phyloP scores from a whole-genome alignment of 768 basidiomycete species.

The Mycena floridula region DNA sequence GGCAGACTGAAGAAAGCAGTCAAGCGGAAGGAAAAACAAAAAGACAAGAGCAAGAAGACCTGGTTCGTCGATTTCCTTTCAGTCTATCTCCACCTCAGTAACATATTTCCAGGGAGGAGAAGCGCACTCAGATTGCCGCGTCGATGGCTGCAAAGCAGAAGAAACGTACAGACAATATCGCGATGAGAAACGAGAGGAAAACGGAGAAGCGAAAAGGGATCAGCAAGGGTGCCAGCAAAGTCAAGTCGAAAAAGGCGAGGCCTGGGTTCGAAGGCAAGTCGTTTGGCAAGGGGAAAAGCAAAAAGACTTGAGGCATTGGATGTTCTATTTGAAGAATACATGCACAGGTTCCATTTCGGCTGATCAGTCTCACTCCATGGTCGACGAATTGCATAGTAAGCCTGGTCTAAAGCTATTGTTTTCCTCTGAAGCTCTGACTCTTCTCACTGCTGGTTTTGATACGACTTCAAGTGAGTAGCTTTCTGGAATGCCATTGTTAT shows the following conservation, averaged over 20 bases:
- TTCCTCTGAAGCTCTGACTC: constrained; percentile 81
- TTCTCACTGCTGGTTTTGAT: constrained; percentile 85
- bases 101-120: constrained; percentile 63
- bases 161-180: constrained; percentile 89
- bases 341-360: no score
- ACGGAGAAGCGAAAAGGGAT: no score
- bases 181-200: constrained; percentile 65
- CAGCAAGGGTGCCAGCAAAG: no score
- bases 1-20: constrained; percentile 82
- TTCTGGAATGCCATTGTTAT: neutral
- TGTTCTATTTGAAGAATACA: no score
- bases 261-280: no score
- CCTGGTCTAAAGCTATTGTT: no score
- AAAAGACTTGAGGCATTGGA: no score
- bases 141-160: constrained; percentile 84
- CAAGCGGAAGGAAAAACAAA: no score
- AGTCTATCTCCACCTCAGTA: constrained; percentile 1
- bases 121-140: constrained; percentile 70
- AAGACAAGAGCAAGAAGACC: constrained; percentile 72
- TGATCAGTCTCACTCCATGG: no score
- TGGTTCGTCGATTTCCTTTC: constrained; percentile 52
- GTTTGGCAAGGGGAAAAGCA: no score
- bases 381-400: no score
- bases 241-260: no score
- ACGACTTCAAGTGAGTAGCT: constrained; percentile 86